Evolutionary conservation across 257 asterid species (phyloP), one percentile per base, ranked within the genome.

Genomic region (Echium plantagineum): DNA sequence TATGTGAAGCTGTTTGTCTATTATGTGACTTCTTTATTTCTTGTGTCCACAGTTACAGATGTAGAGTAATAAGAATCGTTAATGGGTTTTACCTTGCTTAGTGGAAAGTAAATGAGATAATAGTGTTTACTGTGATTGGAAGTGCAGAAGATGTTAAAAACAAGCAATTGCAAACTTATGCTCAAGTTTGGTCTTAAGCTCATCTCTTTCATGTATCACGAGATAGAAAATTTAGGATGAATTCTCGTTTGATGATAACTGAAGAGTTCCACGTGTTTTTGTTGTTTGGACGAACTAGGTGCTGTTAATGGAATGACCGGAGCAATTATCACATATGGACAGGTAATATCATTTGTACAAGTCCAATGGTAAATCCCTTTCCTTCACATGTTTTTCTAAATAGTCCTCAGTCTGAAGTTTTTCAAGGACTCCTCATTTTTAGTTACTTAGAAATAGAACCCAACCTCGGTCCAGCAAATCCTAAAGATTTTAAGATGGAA

Each of bases 291-390:
- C 53, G 64, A 63, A 61, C 54, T 81, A 85, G 95, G 84, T 63
- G 93, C 74, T 66, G 68, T 82, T 64, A 71, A 64, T 73, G 93
- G 87, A 66, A 72, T 79, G 72, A 85, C 83, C 75, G 96, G 96
- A 60, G 84, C 89, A 26, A 68, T 87, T 60, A 80, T 87, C 70
- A 85, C 86, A 26, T 87, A 83, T 15, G 96, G 96, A 66, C 96
- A 87, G 96, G 96, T 85, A 70, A 57, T 64, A 48, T 72, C 52
- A 60, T 28, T 28, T 21, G 47, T 51, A 22, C n/a, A 4, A 62
- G 32, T 52, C 10, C 58, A 63, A 53, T 70, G 16, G 46, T 55
- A 2, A 4, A 31, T 53, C 15, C 52, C 58, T 30, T 26, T 66
- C 70, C 57, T 21, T 60, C 67, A 30, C 52, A 60, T 57, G 59